phyloP scores from a whole-genome alignment of 2,329 filamentous ascomycete species.

The Gnomoniopsis smithogilvyi region DNA sequence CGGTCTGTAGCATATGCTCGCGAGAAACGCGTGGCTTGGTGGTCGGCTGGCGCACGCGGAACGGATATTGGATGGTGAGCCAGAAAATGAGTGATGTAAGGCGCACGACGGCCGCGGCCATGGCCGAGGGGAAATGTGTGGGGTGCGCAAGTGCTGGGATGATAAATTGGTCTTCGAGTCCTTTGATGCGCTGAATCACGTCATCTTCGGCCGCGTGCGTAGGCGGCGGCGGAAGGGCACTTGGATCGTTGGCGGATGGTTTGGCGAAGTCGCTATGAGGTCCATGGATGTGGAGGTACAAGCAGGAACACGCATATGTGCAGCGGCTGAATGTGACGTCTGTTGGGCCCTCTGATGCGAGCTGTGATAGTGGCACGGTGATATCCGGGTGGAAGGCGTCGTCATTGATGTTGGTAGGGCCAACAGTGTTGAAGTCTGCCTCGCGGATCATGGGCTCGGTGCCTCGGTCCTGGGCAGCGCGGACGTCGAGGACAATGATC shows the following conservation, averaged over 20 bases:
- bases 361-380: slow-evolving; percentile 28
- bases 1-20: slow-evolving; percentile 43
- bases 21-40: slow-evolving; percentile 32
- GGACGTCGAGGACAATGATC: slow-evolving; percentile 58
- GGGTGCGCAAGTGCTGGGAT: slow-evolving; percentile 27
- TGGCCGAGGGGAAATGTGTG: slow-evolving; percentile 30
- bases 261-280: slow-evolving; percentile 23
- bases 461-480: slow-evolving; percentile 52
- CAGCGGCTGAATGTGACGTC: slow-evolving; percentile 40
- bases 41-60: slow-evolving; percentile 29
- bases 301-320: slow-evolving; percentile 36
- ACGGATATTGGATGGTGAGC: slow-evolving; percentile 43
- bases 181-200: slow-evolving; percentile 35
- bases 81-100: slow-evolving; percentile 44
- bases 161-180: slow-evolving; percentile 38
- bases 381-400: slow-evolving; percentile 41
- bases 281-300: slow-evolving; percentile 37
- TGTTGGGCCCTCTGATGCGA: slow-evolving; percentile 29
- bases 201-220: slow-evolving; percentile 33
- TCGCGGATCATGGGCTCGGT: slow-evolving; percentile 39
- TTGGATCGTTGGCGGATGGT: not conserved
- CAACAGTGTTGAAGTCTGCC: slow-evolving; percentile 41
- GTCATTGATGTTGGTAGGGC: slow-evolving; percentile 54
- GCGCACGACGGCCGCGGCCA: slow-evolving; percentile 37
- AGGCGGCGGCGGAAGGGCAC: no score